phyloP scores from a whole-genome alignment of 441 rosid genomes.

The Mallotus japonicus region DNA sequence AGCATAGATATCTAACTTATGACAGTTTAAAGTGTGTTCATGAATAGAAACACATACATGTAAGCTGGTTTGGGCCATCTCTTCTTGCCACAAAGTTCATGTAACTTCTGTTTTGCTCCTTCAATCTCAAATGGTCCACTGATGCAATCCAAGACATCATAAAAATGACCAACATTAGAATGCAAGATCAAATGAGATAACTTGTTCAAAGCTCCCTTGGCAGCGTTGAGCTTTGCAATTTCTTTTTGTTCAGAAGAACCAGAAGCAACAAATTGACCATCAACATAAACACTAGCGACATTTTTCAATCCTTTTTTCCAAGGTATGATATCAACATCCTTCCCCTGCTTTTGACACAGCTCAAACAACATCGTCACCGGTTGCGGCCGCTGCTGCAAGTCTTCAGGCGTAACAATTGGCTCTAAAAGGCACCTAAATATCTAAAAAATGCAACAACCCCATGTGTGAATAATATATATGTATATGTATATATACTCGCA shows the following conservation, averaged over 20 bases:
- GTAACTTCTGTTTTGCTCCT: conserved; percentile 61
- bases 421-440: conserved; percentile 61
- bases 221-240: conserved; percentile 63
- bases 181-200: conserved; percentile 28
- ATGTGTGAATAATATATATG: not conserved
- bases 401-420: conserved; percentile 58
- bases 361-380: conserved; percentile 59
- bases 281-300: conserved; percentile 49
- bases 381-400: conserved; percentile 61
- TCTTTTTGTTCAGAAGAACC: conserved; percentile 58
- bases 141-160: conserved; percentile 13
- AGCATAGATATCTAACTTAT: not conserved
- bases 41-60: conserved; percentile 37
- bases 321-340: conserved; percentile 44
- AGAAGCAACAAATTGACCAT: conserved; percentile 49
- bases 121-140: conserved; percentile 38
- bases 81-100: conserved; percentile 51
- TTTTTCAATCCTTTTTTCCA: conserved; percentile 31
- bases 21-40: not conserved
- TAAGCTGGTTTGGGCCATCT: conserved; percentile 68
- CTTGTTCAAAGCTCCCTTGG: conserved; percentile 48
- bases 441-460: conserved; percentile 31
- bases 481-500: not conserved
- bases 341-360: conserved; percentile 65
- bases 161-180: conserved; percentile 11